Base-by-base conservation (phyloP, 2,329 filamentous ascomycete species). In the Penicillium sp. region DNA sequence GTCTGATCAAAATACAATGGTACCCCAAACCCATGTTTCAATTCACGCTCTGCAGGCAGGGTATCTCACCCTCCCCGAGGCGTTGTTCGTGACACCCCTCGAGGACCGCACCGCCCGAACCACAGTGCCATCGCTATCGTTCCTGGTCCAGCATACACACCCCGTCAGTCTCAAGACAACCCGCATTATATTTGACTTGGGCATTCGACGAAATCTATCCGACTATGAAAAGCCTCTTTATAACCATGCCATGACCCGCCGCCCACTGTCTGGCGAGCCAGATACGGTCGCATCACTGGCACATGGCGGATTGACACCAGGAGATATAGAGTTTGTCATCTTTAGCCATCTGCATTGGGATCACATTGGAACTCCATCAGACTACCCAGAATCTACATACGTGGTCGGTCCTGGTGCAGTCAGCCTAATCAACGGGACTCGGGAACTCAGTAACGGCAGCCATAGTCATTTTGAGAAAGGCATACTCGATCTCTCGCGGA, bases 291-390 rank as follows among this genome's bases (percentile, higher is more conserved):
- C 70, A 27, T 75, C 70, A 45, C 68, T 79, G 4, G 70, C 67
- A 23, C 63, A 56, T 49, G 75, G 76, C 2, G 73, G 74, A 1
- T 51, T 79, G 19, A 60, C 48, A 1, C 67, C 73, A 1, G 58
- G 68, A 15, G 74, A 79, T 47, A 76, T 79, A 23, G 75, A 79
- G 61, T 73, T 68, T 55, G 69, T 79, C 7, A 69, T 79, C 15
- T 74, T 75, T 54, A 75, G 71, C 15, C 77, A 79, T 65, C 74
- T 77, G 13, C 75, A 78, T 45, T 78, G 72, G 70, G 75, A 78
- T 57, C 75, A 78, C 55, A 64, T 78, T n/a, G 77, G 78, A 35
- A 68, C 73, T 38, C 77, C 77, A 0, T 64, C 62, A 4, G 72
- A 75, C 39, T 79, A 78, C 45, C 58, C 69, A 1, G 58, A 50